phyloP scores from a whole-genome alignment of 176 grass and related monocot species.

The Echinochloa phyllopogon region DNA sequence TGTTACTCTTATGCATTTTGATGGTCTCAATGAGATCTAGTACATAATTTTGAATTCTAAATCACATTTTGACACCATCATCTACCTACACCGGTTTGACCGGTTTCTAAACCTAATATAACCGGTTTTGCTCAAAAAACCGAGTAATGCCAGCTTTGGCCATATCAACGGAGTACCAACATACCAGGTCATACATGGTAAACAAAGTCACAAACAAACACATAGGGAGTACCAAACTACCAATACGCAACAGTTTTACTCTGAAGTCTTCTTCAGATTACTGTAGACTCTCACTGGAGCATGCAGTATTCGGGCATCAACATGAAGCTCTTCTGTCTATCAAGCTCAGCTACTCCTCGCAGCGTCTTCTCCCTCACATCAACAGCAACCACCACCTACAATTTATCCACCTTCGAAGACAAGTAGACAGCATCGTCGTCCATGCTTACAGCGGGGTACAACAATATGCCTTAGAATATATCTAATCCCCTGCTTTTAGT shows the following conservation, averaged over 20 bases:
- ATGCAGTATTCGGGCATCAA: neutral
- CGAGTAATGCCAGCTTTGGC: too few species aligned
- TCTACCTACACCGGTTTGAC: too few species aligned
- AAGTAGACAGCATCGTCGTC: slow-evolving; percentile 29
- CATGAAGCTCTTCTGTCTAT: neutral
- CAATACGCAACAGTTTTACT: neutral
- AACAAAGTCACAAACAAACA: neutral
- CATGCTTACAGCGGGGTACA: slow-evolving; percentile 41
- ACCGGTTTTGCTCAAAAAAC: too few species aligned
- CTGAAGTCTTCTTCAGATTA: slow-evolving; percentile 5
- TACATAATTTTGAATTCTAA: too few species aligned
- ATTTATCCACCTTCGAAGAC: neutral
- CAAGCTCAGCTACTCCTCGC: slow-evolving; percentile 30
- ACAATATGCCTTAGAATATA: too few species aligned
- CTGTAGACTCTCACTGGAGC: slow-evolving; percentile 22
- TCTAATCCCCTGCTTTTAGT: too few species aligned
- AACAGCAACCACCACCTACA: slow-evolving; percentile 3
- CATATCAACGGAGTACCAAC: too few species aligned
- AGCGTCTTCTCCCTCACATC: slow-evolving; percentile 17
- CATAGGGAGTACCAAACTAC: neutral
- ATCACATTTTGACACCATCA: too few species aligned
- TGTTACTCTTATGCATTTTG: too few species aligned
- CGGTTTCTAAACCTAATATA: too few species aligned
- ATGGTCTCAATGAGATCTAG: too few species aligned
- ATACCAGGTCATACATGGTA: too few species aligned